These are phyloP conservation scores for Citrus hindsii DNA, from an alignment of 345 rosid species.

Conservation along the genomic window DNA sequence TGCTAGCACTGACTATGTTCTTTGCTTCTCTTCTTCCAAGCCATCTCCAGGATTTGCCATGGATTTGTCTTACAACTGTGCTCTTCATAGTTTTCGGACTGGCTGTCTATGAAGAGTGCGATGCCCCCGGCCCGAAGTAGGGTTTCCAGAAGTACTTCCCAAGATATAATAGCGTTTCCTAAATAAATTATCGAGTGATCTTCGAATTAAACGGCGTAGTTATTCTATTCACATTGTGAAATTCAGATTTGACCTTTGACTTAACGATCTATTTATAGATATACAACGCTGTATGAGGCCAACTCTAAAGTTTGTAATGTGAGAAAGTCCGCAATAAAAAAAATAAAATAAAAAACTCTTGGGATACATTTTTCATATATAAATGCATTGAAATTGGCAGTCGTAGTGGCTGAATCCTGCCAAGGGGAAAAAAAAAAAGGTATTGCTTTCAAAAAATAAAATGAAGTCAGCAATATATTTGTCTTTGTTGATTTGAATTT, in stretches of 20 bases:
- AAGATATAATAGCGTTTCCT: neutral
- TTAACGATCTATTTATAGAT: too few relatives aligned
- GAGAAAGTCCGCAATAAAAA: neutral
- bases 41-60: neutral
- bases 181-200: neutral
- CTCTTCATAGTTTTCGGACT: neutral
- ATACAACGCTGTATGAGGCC: neutral
- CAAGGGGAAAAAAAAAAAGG: neutral
- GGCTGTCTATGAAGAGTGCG: neutral
- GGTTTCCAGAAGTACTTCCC: neutral
- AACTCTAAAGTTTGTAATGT: neutral
- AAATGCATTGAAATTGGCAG: neutral
- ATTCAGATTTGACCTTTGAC: too few relatives aligned
- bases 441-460: too few relatives aligned
- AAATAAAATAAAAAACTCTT: too few relatives aligned
- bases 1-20: neutral
- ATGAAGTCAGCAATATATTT: neutral
- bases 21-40: constrained; percentile 5
- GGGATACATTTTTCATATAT: neutral
- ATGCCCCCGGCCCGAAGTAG: neutral
- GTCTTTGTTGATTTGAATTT: neutral
- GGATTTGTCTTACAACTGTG: neutral
- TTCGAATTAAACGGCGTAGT: too few relatives aligned
- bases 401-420: neutral
- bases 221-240: neutral